Percentiles rank a stretch among this genome's conserved stretches.
phyloP scores from a whole-genome alignment of 495 filamentous ascomycete genomes.

The Hypoxylon lienhwacheense region DNA sequence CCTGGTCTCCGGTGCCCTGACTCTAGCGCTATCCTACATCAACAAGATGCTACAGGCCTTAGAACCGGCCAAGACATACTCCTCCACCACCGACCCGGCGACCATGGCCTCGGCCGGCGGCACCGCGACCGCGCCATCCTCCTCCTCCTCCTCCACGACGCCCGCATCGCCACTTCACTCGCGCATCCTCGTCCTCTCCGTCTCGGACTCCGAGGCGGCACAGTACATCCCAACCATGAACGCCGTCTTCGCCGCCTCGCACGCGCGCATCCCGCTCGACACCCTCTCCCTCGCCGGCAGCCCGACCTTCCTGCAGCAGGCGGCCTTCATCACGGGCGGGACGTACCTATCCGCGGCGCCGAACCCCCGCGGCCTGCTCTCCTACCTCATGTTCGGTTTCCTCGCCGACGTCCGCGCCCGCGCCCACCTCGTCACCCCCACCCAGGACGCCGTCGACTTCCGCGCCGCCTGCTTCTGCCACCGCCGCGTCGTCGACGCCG shows the following conservation, averaged over 20 bases:
- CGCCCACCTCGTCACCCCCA: slow-evolving; percentile 68
- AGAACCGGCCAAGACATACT: slow-evolving; percentile 35
- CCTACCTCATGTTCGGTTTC: slow-evolving; percentile 96
- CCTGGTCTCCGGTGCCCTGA: slow-evolving; percentile 87
- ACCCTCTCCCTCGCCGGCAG: slow-evolving; percentile 82
- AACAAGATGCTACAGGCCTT: slow-evolving; percentile 59
- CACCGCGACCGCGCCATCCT: background rate
- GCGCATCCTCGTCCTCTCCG: slow-evolving; percentile 83
- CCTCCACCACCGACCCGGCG: slow-evolving; percentile 35
- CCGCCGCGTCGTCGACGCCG: slow-evolving; percentile 83
- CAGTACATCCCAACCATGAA: slow-evolving; percentile 99
- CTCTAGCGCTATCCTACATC: slow-evolving; percentile 85
- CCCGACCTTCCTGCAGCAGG: slow-evolving; percentile 89
- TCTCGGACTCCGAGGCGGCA: slow-evolving; percentile 77
- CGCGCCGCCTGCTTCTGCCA: slow-evolving; percentile 97
- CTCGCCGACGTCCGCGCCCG: slow-evolving; percentile 73
- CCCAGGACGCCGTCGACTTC: slow-evolving; percentile 89
- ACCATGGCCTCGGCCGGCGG: slow-evolving; percentile 16
- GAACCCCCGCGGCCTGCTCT: slow-evolving; percentile 66
- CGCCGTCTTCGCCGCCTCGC: slow-evolving; percentile 89
- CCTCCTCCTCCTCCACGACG: slow-evolving; percentile 27
- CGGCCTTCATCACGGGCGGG: slow-evolving; percentile 84
- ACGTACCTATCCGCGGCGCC: slow-evolving; percentile 77
- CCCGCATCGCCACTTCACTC: slow-evolving; percentile 60
- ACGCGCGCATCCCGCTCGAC: slow-evolving; percentile 83